These are phyloP conservation scores for Pichia sp. DNA, from an alignment of 1,139 yeast species.

Conservation along the genomic window DNA sequence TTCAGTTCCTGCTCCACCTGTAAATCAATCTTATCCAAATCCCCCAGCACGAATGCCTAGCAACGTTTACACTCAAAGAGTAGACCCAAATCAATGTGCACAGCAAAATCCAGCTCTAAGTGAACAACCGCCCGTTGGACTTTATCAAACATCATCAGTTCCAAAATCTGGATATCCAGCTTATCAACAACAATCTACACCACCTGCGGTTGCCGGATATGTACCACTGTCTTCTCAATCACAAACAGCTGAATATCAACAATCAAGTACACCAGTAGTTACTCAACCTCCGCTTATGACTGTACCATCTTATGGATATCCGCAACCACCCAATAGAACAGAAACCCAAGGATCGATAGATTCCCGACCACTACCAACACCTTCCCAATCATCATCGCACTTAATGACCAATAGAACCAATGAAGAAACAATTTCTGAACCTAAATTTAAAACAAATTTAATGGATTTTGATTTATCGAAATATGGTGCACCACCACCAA, in stretches of 20 bases:
- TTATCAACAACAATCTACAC: background rate
- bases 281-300: background rate
- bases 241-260: background rate
- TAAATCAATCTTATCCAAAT: background rate
- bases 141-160: too few species aligned
- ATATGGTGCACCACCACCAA: slow-evolving; percentile 33
- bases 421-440: slow-evolving; percentile 22
- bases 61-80: too few species aligned
- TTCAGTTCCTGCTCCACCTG: background rate
- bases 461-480: slow-evolving; percentile 30
- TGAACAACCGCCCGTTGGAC: too few species aligned
- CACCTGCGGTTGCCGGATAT: background rate
- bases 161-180: background rate
- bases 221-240: background rate
- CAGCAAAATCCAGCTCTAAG: too few species aligned
- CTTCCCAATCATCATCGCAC: background rate
- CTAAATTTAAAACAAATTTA: slow-evolving; percentile 26
- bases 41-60: too few species aligned
- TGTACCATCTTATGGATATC: background rate
- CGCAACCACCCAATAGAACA: background rate
- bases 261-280: background rate
- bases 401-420: background rate
- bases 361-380: background rate
- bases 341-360: background rate
- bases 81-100: too few species aligned